Conservation (phyloP, 1,139 yeast species). For the Saccharomyces hybrid region DNA sequence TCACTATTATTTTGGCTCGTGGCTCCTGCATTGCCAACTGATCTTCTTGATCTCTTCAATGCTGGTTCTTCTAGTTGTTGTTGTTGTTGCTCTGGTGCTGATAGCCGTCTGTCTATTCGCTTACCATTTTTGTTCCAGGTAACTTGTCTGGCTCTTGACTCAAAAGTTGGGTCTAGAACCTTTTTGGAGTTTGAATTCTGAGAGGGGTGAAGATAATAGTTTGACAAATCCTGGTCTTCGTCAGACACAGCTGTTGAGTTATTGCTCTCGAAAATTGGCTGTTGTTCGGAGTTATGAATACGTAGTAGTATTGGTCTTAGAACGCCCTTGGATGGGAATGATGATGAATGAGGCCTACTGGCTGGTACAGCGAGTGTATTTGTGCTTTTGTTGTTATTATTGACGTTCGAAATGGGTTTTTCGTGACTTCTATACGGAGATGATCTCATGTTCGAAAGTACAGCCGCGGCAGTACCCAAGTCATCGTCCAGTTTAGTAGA, state of each 20-base stretch:
- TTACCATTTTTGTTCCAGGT: conserved; percentile 33
- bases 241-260: conserved; percentile 16
- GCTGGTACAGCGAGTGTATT: conserved; percentile 1
- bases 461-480: conserved; percentile 29
- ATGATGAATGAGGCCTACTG: conserved; percentile 24
- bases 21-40: not conserved
- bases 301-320: conserved; percentile 20
- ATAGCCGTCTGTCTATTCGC: conserved; percentile 20
- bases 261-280: not conserved
- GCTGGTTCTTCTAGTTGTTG: conserved; percentile 1
- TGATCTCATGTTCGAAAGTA: conserved; percentile 30
- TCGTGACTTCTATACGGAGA: conserved; percentile 23
- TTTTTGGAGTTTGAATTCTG: not conserved
- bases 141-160: conserved; percentile 14
- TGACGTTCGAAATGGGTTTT: not conserved
- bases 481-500: conserved; percentile 17
- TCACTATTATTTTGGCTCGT: not conserved
- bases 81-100: conserved; percentile 12
- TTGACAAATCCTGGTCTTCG: conserved; percentile 11
- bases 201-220: not conserved
- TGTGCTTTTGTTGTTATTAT: conserved; percentile 3
- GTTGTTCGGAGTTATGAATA: conserved; percentile 5
- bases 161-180: not conserved
- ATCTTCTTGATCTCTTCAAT: not conserved
- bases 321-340: conserved; percentile 15